Base-by-base conservation (phyloP, 169 alveolate genomes). In the Eimeria falciformis region DNA sequence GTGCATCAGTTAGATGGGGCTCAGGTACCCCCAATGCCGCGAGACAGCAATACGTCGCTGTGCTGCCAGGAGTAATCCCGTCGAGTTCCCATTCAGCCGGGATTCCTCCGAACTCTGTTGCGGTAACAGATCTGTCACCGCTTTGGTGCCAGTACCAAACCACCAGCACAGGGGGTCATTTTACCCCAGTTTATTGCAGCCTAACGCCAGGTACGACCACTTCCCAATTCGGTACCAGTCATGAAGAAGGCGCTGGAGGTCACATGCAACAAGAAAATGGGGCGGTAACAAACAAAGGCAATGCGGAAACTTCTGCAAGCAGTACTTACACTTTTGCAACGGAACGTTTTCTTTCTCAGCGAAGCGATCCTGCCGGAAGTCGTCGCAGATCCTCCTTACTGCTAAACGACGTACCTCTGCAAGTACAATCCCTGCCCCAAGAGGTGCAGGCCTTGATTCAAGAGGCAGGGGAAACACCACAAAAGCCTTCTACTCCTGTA, bases 171-270 rank as follows among this genome's bases (percentile, higher is more conserved):
- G 27, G 77, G 37, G 86, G 86, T 6, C 25, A 37, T 27, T 75
- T 58, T 50, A 75, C 86, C 14, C 86, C 86, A n/a, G 68, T 75
- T n/a, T 75, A 75, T 65, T 75, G 86, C 86, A 75, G 86, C 50
- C 66, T 75, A 9, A 75, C 68, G 29, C 86, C 86, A n/a, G 47
- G 68, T 11, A 17, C 46, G 25, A 75, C 65, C n/a, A n/a, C 65
- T n/a, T n/a, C n/a, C 65, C n/a, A n/a, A 2, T 18, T 17, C 21
- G 65, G 65, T 6, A n/a, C 25, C 65, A 53, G 5, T 53, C 65
- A 29, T 9, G 11, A 47, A n/a, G 29, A 47, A 11, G 56, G n/a
- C 17, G 65, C 17, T 53, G 65, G 25, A 33, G 40, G 40, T 33
- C 40, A 2, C 40, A 33, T 33, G 37, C 14, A 37, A 17, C 21